Evolutionary conservation across 495 filamentous ascomycete species (phyloP), one percentile per base, ranked within the genome.

Genomic region (Bacidia rubella): DNA sequence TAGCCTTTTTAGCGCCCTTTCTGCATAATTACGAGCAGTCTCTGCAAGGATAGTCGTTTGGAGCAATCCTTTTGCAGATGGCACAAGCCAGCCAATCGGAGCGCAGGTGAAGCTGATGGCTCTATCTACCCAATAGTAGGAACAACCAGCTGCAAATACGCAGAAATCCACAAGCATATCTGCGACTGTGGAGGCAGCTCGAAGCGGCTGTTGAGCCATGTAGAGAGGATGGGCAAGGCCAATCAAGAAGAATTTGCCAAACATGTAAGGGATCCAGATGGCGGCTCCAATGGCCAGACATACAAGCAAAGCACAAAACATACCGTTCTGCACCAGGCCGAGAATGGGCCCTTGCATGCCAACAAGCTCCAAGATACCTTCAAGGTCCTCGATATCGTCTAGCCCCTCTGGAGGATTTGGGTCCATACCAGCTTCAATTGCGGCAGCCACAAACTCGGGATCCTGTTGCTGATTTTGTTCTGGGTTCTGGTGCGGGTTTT

Each of bases 311-410:
- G 86, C 85, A 60, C 89, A 90, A 65, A 99, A 97, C 38, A 95
- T 83, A 32, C 82, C 89, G 57, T 97, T 97, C 62, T 97, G 92
- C 56, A 96, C 77, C 7, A 99, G 73, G 20, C 87, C 87, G 32
- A 83, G 81, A 2, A 97, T 70, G 1, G 93, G 93, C 0, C 92
- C 92, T 59, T 94, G 86, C 85, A 99, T 92, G 46, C 92, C 92
- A 29, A 99, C 82, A 11, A 99, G 76, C 62, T 99, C 92, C 72
- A 97, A 76, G 46, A 99, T 86, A 4, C 92, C 92, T 64, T 99
- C 92, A n/a, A 99, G 79, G 59, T 99, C 92, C 66, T 99, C 92
- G 10, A 83, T 87, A 57, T 94, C 89, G 49, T 97, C 92, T 29
- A 78, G 67, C 29, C 68, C 76, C 56, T 80, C 78, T 43, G 67